These are phyloP conservation scores for Vigna trinervia DNA, from an alignment of 306 rosid genomes.

Conservation along the genomic window DNA sequence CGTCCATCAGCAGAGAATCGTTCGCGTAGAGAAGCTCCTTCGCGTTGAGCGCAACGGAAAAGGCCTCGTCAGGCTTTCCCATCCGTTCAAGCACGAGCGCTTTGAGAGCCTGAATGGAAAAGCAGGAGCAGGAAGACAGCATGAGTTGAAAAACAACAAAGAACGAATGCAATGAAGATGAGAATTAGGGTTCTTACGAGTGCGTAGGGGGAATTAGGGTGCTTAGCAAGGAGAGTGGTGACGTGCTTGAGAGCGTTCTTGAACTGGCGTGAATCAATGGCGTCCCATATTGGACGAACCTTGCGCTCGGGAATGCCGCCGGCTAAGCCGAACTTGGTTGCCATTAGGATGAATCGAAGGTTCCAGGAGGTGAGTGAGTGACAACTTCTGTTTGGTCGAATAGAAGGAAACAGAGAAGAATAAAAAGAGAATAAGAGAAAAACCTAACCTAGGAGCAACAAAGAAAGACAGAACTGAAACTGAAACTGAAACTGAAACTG, in stretches of 20 bases:
- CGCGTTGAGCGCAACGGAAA: constrained; percentile 71
- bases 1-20: constrained; percentile 80
- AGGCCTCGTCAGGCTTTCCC: constrained; percentile 88
- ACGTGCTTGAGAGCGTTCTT: constrained; percentile 86
- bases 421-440: not conserved
- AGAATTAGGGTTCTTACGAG: constrained; percentile 55
- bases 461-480: not conserved
- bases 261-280: constrained; percentile 95
- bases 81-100: constrained; percentile 88
- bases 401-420: not conserved
- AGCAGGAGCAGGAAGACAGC: not conserved
- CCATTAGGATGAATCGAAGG: constrained; percentile 53
- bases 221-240: constrained; percentile 70
- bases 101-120: constrained; percentile 73
- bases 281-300: constrained; percentile 98
- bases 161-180: no score
- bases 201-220: constrained; percentile 81
- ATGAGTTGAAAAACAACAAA: not conserved
- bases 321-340: constrained; percentile 90
- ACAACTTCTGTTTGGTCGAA: not conserved
- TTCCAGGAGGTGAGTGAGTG: not conserved
- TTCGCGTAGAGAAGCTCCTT: constrained; percentile 66
- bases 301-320: constrained; percentile 96
- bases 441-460: not conserved
- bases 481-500: not conserved